These are phyloP conservation scores for Magnusiomyces fungicola DNA, from an alignment of 1,139 yeast species.

Conservation along the genomic window DNA sequence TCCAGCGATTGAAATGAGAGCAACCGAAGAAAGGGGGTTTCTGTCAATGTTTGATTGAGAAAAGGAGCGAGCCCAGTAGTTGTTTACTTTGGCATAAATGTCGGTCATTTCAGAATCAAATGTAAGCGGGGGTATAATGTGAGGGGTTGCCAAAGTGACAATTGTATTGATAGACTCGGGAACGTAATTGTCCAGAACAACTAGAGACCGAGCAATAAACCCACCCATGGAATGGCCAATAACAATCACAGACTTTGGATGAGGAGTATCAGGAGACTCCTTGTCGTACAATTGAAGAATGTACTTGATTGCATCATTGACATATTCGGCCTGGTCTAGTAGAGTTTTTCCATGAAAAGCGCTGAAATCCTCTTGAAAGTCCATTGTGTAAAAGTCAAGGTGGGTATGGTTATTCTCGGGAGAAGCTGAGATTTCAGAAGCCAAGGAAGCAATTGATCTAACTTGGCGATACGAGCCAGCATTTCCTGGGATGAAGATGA, in stretches of 20 bases:
- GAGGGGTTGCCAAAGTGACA: slow-evolving; percentile 86
- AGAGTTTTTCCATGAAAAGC: slow-evolving; percentile 94
- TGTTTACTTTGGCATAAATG: slow-evolving; percentile 66
- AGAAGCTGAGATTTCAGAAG: slow-evolving; percentile 32
- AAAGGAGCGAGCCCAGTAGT: slow-evolving; percentile 70
- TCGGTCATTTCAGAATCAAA: slow-evolving; percentile 82
- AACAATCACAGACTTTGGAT: slow-evolving; percentile 67
- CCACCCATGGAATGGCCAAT: slow-evolving; percentile 98
- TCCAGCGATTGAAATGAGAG: slow-evolving; percentile 73
- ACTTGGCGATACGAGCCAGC: slow-evolving; percentile 93
- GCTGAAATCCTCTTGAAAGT: slow-evolving; percentile 92
- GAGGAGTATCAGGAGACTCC: slow-evolving; percentile 14
- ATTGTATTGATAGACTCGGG: slow-evolving; percentile 74
- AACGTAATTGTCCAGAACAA: slow-evolving; percentile 68
- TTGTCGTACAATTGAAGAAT: slow-evolving; percentile 56
- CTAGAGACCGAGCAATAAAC: slow-evolving; percentile 74
- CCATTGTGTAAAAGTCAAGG: slow-evolving; percentile 82
- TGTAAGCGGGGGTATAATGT: slow-evolving; percentile 88
- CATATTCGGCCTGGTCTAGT: slow-evolving; percentile 88
- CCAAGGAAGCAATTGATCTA: slow-evolving; percentile 74
- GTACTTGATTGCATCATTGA: slow-evolving; percentile 78
- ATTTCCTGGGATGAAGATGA: slow-evolving; percentile 90
- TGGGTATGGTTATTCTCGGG: slow-evolving; percentile 5
- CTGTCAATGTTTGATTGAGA: slow-evolving; percentile 20
- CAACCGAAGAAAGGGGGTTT: slow-evolving; percentile 29